phyloP scores from a whole-genome alignment of 2,329 filamentous ascomycete species.

The Penicillium sp. region DNA sequence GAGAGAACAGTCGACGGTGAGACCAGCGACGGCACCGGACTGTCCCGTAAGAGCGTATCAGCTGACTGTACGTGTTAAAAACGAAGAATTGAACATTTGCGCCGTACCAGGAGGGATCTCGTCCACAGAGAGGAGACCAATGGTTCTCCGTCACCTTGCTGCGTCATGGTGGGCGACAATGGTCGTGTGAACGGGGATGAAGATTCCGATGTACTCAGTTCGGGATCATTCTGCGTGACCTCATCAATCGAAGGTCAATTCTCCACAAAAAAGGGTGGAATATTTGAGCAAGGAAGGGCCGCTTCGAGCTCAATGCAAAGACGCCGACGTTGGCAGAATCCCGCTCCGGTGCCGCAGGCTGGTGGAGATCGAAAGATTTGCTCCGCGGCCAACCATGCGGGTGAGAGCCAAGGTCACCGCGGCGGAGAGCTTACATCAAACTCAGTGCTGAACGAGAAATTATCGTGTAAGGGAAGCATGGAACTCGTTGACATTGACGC shows the following conservation, averaged over 20 bases:
- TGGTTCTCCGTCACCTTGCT: conserved; percentile 27
- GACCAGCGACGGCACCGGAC: conserved; percentile 86
- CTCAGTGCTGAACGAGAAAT: neutral
- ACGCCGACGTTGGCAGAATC: neutral
- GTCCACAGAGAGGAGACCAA: conserved; percentile 40
- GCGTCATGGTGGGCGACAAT: conserved; percentile 19
- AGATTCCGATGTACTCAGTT: conserved; percentile 2
- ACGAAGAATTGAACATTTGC: neutral
- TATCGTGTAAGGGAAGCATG: too few relatives aligned
- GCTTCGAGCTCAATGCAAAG: neutral
- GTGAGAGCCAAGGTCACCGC: conserved; percentile 18
- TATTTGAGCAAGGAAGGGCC: neutral
- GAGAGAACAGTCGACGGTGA: conserved; percentile 92
- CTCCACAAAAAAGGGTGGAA: neutral
- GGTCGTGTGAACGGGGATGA: neutral
- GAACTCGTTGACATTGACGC: too few relatives aligned
- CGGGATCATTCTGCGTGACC: conserved; percentile 7
- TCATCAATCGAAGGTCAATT: too few relatives aligned
- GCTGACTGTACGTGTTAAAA: neutral
- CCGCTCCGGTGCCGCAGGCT: conserved; percentile 14
- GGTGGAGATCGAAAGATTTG: conserved; percentile 16
- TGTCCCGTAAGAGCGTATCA: conserved; percentile 27
- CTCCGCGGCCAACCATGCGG: conserved; percentile 17
- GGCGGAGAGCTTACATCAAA: conserved; percentile 8
- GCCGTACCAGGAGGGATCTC: conserved; percentile 36